phyloP scores from a whole-genome alignment of 1,139 yeast species.

The Barnettozyma hawaiiensis region DNA sequence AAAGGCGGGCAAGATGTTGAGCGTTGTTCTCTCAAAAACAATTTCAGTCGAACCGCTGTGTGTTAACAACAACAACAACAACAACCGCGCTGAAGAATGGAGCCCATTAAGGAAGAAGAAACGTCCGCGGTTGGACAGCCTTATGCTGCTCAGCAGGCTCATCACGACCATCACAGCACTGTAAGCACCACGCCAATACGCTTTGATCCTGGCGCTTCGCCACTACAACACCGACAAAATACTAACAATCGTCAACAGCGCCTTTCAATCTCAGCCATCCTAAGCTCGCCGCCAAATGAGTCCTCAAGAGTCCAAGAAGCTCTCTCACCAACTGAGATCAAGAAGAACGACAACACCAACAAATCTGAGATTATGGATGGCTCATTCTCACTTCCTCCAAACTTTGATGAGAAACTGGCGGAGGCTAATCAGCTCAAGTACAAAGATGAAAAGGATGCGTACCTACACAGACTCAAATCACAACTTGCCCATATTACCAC shows the following conservation, averaged over 20 bases:
- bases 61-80: neutral
- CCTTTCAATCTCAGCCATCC: conserved; percentile 8
- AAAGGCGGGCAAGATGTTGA: neutral
- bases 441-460: conserved; percentile 21
- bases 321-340: neutral
- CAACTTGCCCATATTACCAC: conserved; percentile 25
- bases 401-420: conserved; percentile 14
- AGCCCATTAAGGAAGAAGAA: neutral
- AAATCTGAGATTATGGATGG: neutral
- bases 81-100: neutral
- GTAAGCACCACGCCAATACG: neutral
- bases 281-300: conserved; percentile 7
- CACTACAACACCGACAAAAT: neutral
- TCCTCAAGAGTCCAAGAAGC: neutral
- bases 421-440: conserved; percentile 20
- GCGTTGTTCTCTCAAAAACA: conserved; percentile 1
- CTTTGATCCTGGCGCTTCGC: neutral
- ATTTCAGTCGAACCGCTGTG: conserved; percentile 1
- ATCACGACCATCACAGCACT: neutral
- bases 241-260: conserved; percentile 1
- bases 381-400: conserved; percentile 2
- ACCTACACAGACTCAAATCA: conserved; percentile 19
- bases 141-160: neutral
- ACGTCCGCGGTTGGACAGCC: neutral
- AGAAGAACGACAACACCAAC: neutral